These are phyloP conservation scores for Nephelium lappaceum DNA, from an alignment of 345 rosid species.

Conservation along the genomic window DNA sequence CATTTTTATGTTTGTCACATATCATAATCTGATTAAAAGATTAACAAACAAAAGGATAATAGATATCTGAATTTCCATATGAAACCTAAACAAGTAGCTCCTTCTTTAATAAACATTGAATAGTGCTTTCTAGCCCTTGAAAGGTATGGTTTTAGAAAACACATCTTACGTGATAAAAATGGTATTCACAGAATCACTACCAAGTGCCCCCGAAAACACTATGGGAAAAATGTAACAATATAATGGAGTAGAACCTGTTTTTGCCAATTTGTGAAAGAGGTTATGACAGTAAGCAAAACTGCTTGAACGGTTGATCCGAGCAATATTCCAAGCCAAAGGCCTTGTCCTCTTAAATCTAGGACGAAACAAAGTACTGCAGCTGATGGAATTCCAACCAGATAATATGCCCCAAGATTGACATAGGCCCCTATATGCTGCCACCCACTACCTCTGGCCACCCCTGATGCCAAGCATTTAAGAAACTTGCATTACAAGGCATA, in stretches of 20 bases:
- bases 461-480: conserved; percentile 26
- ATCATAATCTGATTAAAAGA: too few species aligned
- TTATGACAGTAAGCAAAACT: conserved; percentile 41
- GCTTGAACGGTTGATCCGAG: conserved; percentile 45
- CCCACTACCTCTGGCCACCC: conserved; percentile 68
- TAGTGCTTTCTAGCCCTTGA: too few species aligned
- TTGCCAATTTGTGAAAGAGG: conserved; percentile 54
- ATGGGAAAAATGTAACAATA: neutral
- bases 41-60: too few species aligned
- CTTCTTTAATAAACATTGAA: too few species aligned
- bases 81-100: too few species aligned
- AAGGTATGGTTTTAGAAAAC: too few species aligned
- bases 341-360: conserved; percentile 44
- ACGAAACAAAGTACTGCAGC: conserved; percentile 47
- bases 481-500: neutral
- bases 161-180: too few species aligned
- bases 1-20: too few species aligned
- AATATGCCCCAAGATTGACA: conserved; percentile 61
- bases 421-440: conserved; percentile 69
- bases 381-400: conserved; percentile 55
- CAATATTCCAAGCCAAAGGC: conserved; percentile 62
- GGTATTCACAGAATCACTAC: neutral
- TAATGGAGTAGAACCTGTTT: conserved; percentile 42
- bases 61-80: too few species aligned
- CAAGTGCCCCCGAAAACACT: too few species aligned